These are phyloP conservation scores for Diaporthe citrichinensis DNA, from an alignment of 2,329 filamentous ascomycete species.

Conservation along the genomic window DNA sequence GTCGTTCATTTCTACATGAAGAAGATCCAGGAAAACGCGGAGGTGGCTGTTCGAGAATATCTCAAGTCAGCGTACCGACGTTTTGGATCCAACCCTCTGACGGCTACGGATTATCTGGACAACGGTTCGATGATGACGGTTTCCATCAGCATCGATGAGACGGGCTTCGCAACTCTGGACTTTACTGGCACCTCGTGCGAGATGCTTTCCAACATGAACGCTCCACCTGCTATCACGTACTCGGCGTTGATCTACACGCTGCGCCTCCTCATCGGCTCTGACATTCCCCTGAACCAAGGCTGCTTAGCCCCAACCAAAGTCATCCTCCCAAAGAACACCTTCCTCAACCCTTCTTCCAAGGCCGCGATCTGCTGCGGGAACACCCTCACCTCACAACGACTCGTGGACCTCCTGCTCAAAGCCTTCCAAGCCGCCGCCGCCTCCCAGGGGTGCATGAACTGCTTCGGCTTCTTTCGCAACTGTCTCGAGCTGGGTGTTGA, in stretches of 20 bases:
- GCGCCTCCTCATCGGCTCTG: constrained; percentile 50
- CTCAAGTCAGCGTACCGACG: constrained; percentile 56
- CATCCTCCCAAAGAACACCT: constrained; percentile 48
- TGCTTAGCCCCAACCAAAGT: constrained; percentile 52
- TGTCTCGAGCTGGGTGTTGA: constrained; percentile 42
- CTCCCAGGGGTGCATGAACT: constrained; percentile 42
- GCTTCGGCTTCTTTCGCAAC: constrained; percentile 44
- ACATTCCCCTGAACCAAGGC: constrained; percentile 56
- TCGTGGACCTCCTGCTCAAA: constrained; percentile 42
- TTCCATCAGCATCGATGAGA: constrained; percentile 49
- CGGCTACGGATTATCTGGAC: constrained; percentile 53
- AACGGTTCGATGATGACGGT: constrained; percentile 53
- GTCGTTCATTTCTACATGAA: constrained; percentile 56
- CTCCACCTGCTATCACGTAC: constrained; percentile 53
- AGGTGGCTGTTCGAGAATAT: constrained; percentile 52
- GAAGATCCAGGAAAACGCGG: constrained; percentile 58
- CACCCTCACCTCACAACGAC: constrained; percentile 40
- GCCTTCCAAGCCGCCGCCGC: constrained; percentile 43
- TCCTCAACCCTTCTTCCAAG: constrained; percentile 51
- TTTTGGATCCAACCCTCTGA: constrained; percentile 53
- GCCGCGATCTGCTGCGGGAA: constrained; percentile 45
- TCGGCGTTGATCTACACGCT: constrained; percentile 56
- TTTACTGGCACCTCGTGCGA: constrained; percentile 53
- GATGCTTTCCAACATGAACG: constrained; percentile 53
- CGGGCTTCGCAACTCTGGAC: constrained; percentile 52